Evolutionary conservation across 169 alveolate species (phyloP).

Genomic region (Cryptosporidium meleagridis): DNA sequence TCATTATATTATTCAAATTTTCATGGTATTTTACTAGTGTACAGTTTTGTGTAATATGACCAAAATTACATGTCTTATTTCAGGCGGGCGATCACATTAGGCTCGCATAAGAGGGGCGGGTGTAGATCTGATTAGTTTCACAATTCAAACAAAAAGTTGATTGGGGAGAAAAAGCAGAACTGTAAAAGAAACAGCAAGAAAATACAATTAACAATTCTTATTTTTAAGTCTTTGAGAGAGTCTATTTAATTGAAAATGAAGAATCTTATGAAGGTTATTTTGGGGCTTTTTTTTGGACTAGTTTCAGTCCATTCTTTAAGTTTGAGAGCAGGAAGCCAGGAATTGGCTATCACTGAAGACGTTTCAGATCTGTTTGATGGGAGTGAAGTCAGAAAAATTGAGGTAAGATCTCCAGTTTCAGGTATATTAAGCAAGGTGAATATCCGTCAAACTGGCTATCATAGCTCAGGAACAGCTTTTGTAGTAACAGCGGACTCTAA

Average conservation of each 20-base stretch:
- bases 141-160: neutral
- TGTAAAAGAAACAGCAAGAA: neutral
- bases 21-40: neutral
- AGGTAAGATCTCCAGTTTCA: slow-evolving; percentile 62
- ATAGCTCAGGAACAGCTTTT: slow-evolving; percentile 67
- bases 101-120: slow-evolving; percentile 62
- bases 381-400: slow-evolving; percentile 12
- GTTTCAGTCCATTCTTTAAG: neutral
- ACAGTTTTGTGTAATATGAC: slow-evolving; percentile 40
- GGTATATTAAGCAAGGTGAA: slow-evolving; percentile 28
- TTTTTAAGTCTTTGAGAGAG: neutral
- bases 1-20: neutral
- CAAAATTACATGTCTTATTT: slow-evolving; percentile 49
- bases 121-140: slow-evolving; percentile 60
- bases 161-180: slow-evolving; percentile 15
- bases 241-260: neutral
- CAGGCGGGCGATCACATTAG: slow-evolving; percentile 52
- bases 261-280: neutral
- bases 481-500: slow-evolving; percentile 42
- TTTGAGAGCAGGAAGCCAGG: slow-evolving; percentile 8
- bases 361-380: slow-evolving; percentile 13
- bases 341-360: neutral
- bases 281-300: neutral
- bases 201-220: neutral
- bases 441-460: slow-evolving; percentile 15